Evolutionary conservation across 768 basidiomycete genomes (phyloP).

Genomic region (Austroboletus festivus): DNA sequence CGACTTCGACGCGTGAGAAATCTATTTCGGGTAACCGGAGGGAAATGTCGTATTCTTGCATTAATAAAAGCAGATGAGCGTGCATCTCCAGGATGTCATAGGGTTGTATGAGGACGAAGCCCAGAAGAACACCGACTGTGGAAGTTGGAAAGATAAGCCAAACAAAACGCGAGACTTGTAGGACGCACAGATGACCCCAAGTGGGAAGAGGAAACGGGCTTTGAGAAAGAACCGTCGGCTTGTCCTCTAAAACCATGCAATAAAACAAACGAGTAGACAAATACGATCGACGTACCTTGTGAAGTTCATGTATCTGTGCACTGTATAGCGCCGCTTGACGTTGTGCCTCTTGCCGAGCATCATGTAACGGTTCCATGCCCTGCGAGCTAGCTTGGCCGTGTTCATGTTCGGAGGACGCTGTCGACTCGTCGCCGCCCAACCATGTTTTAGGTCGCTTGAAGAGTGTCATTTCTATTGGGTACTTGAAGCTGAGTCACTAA

Average conservation of each 20-base stretch:
- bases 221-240: conserved; percentile 23
- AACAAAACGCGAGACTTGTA: neutral
- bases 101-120: conserved; percentile 63
- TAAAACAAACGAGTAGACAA: neutral
- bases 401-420: conserved; percentile 12
- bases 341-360: conserved; percentile 20
- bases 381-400: conserved; percentile 3
- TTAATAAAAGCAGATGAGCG: conserved; percentile 58
- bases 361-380: conserved; percentile 3
- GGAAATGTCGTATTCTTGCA: conserved; percentile 69
- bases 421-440: conserved; percentile 14
- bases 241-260: conserved; percentile 9
- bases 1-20: conserved; percentile 63
- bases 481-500: too few species aligned
- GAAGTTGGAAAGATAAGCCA: conserved; percentile 2
- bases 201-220: conserved; percentile 61
- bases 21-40: conserved; percentile 63
- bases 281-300: conserved; percentile 9
- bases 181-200: conserved; percentile 61
- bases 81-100: conserved; percentile 67
- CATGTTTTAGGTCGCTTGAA: conserved; percentile 34
- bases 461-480: conserved; percentile 33
- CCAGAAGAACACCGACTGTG: conserved; percentile 64
- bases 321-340: conserved; percentile 24
- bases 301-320: conserved; percentile 27